Evolutionary conservation across 2,329 filamentous ascomycete species (phyloP), one percentile per base, ranked within the genome.

Genomic region (Calonectria pauciramosa): DNA sequence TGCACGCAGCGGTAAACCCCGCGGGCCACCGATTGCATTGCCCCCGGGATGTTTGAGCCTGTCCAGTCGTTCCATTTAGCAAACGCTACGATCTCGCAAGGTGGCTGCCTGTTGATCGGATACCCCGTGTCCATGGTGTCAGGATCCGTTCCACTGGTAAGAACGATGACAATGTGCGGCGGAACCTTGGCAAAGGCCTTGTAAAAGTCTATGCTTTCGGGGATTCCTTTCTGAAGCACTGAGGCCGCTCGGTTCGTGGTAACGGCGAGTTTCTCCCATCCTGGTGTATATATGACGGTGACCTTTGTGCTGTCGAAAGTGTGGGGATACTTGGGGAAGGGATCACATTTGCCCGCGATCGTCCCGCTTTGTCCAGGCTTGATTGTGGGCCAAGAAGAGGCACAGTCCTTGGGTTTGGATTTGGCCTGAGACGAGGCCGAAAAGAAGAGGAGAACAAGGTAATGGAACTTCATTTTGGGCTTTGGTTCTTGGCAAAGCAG

Each of bases 1-100:
- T 76, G 76, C 0, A 77, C 49, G 34, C 76, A 77, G 26, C 77
- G 76, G n/a, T 76, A 78, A 8, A 77, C 41, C 41, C 77, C 76
- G 11, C 76, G 76, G 2, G 76, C 44, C 11, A 77, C 8, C 2
- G 68, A 68, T 23, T 75, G 74, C 9, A 76, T 26, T 4, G 74
- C 71, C 16, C 69, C 52, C 10, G 70, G 69, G 0, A 23, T 47
- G 7, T 51, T 51, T 30, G 71, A 49, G 20, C 71, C 59, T 0
- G 47, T 66, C 10, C 10, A 10, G 1, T 8, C 16, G 10, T 71
- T 76, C 76, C 76, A 78, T 4, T 51, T 47, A 11, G 68, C 38
- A 34, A 44, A 68, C 6, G 59, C 6, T 67, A 56, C 68, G 20
- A 77, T 52, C 3, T 77, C 74, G 54, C 72, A 78, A 4, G 71